These are phyloP conservation scores for Malus hybrid DNA, from an alignment of 331 rosid genomes.

Conservation along the genomic window DNA sequence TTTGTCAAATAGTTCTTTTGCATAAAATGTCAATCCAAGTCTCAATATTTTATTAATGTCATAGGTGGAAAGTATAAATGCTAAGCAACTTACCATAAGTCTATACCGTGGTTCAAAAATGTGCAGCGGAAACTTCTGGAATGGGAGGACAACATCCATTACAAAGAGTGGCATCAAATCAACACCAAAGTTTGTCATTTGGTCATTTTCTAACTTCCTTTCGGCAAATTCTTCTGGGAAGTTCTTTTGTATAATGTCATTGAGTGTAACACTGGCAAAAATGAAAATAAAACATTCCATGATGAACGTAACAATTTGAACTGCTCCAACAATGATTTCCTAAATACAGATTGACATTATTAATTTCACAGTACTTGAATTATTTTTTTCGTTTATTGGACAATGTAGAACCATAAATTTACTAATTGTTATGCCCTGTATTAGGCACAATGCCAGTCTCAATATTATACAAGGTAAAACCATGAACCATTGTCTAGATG, in stretches of 20 bases:
- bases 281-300: conserved; percentile 15
- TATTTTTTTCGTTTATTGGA: no score
- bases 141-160: conserved; percentile 95
- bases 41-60: not conserved
- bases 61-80: conserved; percentile 1
- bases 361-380: not conserved
- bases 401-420: not conserved
- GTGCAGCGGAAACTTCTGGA: conserved; percentile 87
- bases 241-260: conserved; percentile 80
- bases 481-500: not conserved
- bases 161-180: conserved; percentile 97
- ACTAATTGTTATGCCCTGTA: not conserved
- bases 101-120: conserved; percentile 99
- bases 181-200: conserved; percentile 52
- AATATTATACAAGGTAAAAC: not conserved
- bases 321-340: conserved; percentile 7
- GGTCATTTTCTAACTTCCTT: conserved; percentile 76
- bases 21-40: not conserved
- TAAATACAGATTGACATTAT: not conserved
- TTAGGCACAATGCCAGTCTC: not conserved
- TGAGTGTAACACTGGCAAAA: conserved; percentile 75
- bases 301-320: not conserved
- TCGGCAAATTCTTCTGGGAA: conserved; percentile 90
- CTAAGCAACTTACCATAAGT: conserved; percentile 76
- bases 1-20: not conserved